Evolutionary conservation across 345 rosid species (phyloP).

Genomic region (Bruguiera sexangula): DNA sequence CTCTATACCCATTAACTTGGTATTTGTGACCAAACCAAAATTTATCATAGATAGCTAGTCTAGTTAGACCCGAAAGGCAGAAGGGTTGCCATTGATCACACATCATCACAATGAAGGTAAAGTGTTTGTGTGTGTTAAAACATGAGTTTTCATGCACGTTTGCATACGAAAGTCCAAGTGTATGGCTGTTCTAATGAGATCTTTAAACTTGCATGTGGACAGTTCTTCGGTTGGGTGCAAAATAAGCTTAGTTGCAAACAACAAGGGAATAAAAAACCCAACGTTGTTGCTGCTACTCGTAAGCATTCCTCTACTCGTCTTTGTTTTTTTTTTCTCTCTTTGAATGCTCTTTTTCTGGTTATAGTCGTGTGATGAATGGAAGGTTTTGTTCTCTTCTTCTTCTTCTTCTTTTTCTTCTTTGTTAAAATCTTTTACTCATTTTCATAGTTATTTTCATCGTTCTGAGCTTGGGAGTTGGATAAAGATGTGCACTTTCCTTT

Average conservation of each 20-base stretch:
- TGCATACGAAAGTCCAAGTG: background rate
- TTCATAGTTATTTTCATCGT: too few species aligned
- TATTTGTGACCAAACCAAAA: background rate
- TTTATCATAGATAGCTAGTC: too few species aligned
- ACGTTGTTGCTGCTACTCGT: constrained; percentile 51
- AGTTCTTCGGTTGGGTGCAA: constrained; percentile 91
- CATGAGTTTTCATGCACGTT: background rate
- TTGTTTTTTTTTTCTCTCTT: background rate
- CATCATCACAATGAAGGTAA: constrained; percentile 44
- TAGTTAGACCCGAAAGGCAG: background rate
- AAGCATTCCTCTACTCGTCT: constrained; percentile 27
- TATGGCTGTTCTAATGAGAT: background rate
- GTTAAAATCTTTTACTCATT: too few species aligned
- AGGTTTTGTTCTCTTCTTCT: too few species aligned
- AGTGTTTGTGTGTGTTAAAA: background rate
- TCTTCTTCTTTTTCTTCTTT: too few species aligned
- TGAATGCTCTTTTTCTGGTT: too few species aligned
- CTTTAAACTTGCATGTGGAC: constrained; percentile 16
- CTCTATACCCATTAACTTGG: background rate
- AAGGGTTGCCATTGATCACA: background rate
- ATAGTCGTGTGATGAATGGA: too few species aligned
- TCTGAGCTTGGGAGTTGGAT: too few species aligned
- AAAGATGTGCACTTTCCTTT: too few species aligned
- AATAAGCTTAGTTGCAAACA: constrained; percentile 70
- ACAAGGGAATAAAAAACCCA: constrained; percentile 43